These are phyloP conservation scores for Ceratobasidium sp. DNA, from an alignment of 1,284 basidiomycete species.

Conservation along the genomic window DNA sequence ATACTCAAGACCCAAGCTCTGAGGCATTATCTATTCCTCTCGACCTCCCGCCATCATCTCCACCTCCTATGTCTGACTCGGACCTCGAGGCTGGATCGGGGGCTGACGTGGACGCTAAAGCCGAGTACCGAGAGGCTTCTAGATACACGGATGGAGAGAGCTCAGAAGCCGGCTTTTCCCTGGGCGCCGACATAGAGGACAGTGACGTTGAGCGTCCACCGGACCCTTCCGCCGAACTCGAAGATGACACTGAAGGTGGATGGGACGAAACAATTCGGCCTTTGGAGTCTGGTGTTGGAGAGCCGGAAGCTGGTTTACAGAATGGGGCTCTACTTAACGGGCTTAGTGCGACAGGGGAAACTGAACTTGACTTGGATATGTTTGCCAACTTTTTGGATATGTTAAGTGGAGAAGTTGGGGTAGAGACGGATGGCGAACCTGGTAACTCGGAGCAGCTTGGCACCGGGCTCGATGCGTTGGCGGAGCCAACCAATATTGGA, in stretches of 20 bases:
- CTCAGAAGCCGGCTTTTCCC: not conserved
- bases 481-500: not conserved
- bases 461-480: slow-evolving; percentile 11
- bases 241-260: slow-evolving; percentile 9
- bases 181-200: not conserved
- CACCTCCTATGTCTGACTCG: slow-evolving; percentile 34
- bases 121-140: slow-evolving; percentile 6
- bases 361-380: slow-evolving; percentile 10
- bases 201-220: not conserved
- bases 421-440: not conserved
- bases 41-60: slow-evolving; percentile 29
- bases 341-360: not conserved
- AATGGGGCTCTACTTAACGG: not conserved
- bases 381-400: slow-evolving; percentile 13
- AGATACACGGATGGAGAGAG: slow-evolving; percentile 19
- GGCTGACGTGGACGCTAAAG: not conserved
- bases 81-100: slow-evolving; percentile 11
- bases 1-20: not conserved
- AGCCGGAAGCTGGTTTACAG: not conserved
- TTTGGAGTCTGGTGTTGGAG: not conserved
- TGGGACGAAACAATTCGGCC: slow-evolving; percentile 34
- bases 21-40: not conserved
- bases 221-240: not conserved
- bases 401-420: not conserved
- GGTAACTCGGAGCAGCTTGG: not conserved